A percentile compares a stretch with the other conserved stretches of the same genome.
Conservation (phyloP, 495 filamentous ascomycete genomes). For the Penicillium daleae region DNA sequence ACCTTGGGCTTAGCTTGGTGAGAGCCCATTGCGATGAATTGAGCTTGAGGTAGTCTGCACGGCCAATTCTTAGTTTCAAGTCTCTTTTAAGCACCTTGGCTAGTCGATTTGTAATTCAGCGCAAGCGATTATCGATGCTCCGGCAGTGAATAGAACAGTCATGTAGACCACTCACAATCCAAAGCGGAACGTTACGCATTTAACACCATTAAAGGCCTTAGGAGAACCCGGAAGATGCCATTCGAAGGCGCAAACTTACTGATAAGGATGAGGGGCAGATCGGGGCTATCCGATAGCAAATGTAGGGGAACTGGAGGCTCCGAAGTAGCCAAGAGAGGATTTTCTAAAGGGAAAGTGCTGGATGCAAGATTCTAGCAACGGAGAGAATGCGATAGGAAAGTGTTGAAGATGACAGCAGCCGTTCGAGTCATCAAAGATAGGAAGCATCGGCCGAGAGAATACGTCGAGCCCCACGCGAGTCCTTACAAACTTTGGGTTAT, state of each 20-base stretch:
- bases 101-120: not conserved
- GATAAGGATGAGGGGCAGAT: slow-evolving; percentile 9
- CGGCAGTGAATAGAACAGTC: not conserved
- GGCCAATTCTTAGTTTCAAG: slow-evolving; percentile 1
- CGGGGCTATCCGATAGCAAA: slow-evolving; percentile 5
- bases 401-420: not conserved
- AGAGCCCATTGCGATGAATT: slow-evolving; percentile 21
- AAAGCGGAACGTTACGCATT: not conserved
- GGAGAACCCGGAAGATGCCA: not conserved
- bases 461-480: slow-evolving; percentile 17
- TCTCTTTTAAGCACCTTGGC: not conserved
- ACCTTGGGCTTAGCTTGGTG: slow-evolving; percentile 47
- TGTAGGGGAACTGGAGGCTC: not conserved
- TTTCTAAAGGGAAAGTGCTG: not conserved
- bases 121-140: not conserved
- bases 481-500: slow-evolving; percentile 12
- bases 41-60: not conserved
- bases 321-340: not conserved
- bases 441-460: slow-evolving; percentile 21
- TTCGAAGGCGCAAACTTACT: slow-evolving; percentile 14
- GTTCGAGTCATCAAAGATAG: slow-evolving; percentile 17
- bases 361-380: not conserved
- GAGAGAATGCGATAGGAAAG: not conserved
- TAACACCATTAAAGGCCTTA: not conserved
- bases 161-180: too few relatives aligned